Conservation (phyloP, 2,329 filamentous ascomycete genomes). For the Furcasterigmium sp. region DNA sequence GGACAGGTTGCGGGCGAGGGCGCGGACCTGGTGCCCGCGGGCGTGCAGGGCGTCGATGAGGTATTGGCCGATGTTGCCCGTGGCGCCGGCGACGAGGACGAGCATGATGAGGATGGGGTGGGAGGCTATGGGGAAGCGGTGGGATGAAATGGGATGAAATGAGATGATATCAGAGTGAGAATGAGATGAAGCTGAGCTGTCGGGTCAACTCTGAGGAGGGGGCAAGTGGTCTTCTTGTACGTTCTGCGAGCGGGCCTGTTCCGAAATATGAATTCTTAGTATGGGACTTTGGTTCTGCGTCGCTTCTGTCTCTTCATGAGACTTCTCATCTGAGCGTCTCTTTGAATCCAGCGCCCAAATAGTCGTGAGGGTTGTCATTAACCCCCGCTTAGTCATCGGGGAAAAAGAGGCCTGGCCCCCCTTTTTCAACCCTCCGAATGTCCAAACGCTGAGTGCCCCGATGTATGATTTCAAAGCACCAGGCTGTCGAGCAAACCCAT, state of each 20-base stretch:
- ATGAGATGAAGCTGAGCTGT: no score
- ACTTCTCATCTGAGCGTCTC: no score
- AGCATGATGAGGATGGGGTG: neutral
- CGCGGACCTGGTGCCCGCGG: slow-evolving; percentile 1
- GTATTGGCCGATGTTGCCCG: neutral
- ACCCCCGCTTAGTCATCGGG: neutral
- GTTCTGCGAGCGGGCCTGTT: no score
- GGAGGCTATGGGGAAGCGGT: neutral
- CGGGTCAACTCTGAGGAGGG: no score
- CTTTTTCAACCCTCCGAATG: neutral
- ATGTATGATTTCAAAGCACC: neutral
- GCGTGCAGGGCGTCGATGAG: neutral
- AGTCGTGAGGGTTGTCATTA: no score
- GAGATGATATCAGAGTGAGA: neutral
- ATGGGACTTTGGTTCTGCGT: no score
- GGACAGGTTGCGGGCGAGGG: neutral
- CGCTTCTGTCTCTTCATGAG: no score
- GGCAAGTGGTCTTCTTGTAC: no score
- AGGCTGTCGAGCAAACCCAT: no score
- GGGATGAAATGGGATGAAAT: neutral
- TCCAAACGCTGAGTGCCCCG: neutral
- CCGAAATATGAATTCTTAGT: no score
- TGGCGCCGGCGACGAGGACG: slow-evolving; percentile 1
- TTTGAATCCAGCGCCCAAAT: no score
- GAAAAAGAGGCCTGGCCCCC: neutral